These are phyloP conservation scores for Coelastrella sp. DNA, from an alignment of 139 green algal species.

Conservation along the genomic window DNA sequence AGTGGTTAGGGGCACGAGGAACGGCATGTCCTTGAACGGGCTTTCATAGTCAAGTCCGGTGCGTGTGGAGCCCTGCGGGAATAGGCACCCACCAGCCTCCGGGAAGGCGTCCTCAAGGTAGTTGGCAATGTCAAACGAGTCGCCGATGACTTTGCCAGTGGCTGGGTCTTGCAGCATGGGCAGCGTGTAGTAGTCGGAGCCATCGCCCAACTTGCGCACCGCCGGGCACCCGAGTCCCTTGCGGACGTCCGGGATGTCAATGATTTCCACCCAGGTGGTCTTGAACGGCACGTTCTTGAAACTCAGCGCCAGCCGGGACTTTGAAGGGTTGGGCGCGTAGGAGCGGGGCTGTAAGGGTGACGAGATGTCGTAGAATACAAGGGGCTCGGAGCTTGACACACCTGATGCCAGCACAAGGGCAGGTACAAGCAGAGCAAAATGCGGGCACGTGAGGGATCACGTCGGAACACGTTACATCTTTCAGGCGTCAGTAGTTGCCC, in stretches of 20 bases:
- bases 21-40: slow-evolving; percentile 30
- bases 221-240: slow-evolving; percentile 27
- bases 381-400: no score
- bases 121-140: slow-evolving; percentile 45
- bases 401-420: no score
- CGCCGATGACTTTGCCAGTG: slow-evolving; percentile 20
- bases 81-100: slow-evolving; percentile 20
- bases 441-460: no score
- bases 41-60: slow-evolving; percentile 42
- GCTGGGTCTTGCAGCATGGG: slow-evolving; percentile 39
- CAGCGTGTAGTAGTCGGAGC: slow-evolving; percentile 45
- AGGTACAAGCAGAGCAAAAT: no score
- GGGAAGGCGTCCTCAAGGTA: slow-evolving; percentile 38
- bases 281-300: slow-evolving; percentile 39
- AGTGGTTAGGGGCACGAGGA: not conserved
- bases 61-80: slow-evolving; percentile 26
- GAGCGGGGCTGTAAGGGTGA: slow-evolving; percentile 27
- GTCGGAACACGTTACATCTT: no score
- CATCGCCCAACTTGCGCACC: slow-evolving; percentile 36
- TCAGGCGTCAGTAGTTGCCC: no score
- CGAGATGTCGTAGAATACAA: slow-evolving; percentile 46
- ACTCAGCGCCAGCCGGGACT: slow-evolving; percentile 38
- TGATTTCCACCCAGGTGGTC: slow-evolving; percentile 38
- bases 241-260: slow-evolving; percentile 29
- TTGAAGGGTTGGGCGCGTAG: slow-evolving; percentile 47